phyloP scores from a whole-genome alignment of 108 stramenopile species.

The Skeletonema menzelii region DNA sequence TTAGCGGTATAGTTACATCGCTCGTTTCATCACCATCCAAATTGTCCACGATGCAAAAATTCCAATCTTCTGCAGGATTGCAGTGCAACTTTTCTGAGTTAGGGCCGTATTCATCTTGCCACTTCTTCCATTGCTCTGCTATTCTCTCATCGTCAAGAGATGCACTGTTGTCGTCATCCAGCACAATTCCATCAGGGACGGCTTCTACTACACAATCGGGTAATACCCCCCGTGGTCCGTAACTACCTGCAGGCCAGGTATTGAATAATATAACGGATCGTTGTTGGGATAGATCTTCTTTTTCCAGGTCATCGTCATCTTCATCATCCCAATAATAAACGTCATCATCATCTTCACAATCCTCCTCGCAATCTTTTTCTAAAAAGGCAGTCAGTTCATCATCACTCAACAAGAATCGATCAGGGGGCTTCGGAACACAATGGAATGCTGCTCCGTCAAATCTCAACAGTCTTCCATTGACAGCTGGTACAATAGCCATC shows the following conservation, averaged over 20 bases:
- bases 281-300: conserved; percentile 21
- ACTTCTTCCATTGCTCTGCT: conserved; percentile 5
- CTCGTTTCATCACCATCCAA: neutral
- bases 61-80: conserved; percentile 36
- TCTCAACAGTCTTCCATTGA: conserved; percentile 53
- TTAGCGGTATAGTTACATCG: conserved; percentile 6
- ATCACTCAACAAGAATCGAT: conserved; percentile 50
- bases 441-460: conserved; percentile 66
- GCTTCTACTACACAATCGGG: conserved; percentile 27
- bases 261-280: conserved; percentile 59
- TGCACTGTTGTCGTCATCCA: conserved; percentile 23
- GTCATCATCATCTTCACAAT: conserved; percentile 39
- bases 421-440: conserved; percentile 60
- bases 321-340: conserved; percentile 27
- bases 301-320: conserved; percentile 32
- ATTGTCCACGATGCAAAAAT: conserved; percentile 1
- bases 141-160: conserved; percentile 16
- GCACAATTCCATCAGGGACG: conserved; percentile 48
- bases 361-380: conserved; percentile 29
- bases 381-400: conserved; percentile 23
- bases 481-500: conserved; percentile 57
- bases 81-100: conserved; percentile 25
- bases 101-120: conserved; percentile 38
- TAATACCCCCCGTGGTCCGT: conserved; percentile 37
- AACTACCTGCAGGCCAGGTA: conserved; percentile 41